Percentiles rank a stretch among this genome's conserved stretches.
Conservation (phyloP, 2,329 filamentous ascomycete species). For the Dothideomycetes sp. region DNA sequence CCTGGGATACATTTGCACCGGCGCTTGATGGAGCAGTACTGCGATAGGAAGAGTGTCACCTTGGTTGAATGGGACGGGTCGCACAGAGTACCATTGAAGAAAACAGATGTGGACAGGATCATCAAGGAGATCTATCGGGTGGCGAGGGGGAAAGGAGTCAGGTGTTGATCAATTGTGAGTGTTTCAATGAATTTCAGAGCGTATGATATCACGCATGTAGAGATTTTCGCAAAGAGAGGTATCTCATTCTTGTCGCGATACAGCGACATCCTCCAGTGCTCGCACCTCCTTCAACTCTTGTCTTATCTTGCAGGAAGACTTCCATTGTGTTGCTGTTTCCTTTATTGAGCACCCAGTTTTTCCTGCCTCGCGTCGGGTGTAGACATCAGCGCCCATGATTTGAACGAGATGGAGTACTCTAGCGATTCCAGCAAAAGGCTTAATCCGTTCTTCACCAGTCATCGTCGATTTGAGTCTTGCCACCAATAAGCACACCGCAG, state of each 20-base stretch:
- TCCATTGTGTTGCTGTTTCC: no score
- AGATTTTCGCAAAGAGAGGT: background rate
- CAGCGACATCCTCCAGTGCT: no score
- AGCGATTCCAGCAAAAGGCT: no score
- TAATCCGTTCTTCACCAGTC: no score
- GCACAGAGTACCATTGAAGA: slow-evolving; percentile 61
- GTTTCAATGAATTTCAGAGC: slow-evolving; percentile 4
- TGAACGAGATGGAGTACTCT: no score
- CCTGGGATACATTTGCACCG: slow-evolving; percentile 49
- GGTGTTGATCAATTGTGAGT: slow-evolving; percentile 9
- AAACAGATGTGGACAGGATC: slow-evolving; percentile 49
- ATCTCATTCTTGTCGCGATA: no score
- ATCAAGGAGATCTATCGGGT: slow-evolving; percentile 41
- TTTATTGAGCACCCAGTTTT: no score
- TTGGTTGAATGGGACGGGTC: slow-evolving; percentile 64
- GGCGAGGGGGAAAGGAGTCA: slow-evolving; percentile 38
- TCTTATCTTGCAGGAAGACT: no score
- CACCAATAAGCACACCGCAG: background rate
- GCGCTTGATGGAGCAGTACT: slow-evolving; percentile 47
- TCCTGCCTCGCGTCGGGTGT: no score
- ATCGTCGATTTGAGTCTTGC: no score
- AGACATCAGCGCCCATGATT: no score
- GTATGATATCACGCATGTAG: background rate
- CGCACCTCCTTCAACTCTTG: no score
- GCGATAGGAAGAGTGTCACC: slow-evolving; percentile 39